Evolutionary conservation across 2,329 filamentous ascomycete species (phyloP), one percentile per base, ranked within the genome.

Genomic region (Mollisiaceae sp.): DNA sequence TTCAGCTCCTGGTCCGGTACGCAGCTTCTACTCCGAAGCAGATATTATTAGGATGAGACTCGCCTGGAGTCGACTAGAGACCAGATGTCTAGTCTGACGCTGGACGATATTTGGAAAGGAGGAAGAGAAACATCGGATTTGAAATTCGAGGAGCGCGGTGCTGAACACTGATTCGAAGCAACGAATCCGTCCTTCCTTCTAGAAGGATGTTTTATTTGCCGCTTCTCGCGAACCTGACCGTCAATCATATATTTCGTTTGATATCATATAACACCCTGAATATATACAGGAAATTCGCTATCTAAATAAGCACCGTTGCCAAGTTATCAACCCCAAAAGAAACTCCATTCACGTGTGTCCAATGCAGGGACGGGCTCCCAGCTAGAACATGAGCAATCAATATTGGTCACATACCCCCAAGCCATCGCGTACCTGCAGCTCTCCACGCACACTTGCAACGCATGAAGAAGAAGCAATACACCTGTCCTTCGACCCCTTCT

Each of bases 1-100:
- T 68, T 68, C 66, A 66, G 24, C 64, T 60, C 22, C 57, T n/a
- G 52, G 32, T 56, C 52, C 35, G 27, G 24, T 36, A 60, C 41
- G 58, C 20, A 56, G 14, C 18, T 57, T 36, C 61, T 59, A 41
- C 15, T 50, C 41, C 38, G 52, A 57, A 39, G 35, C 35, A 38
- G 55, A 57, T 57, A 57, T 57, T 39, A 39, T 57, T 57, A 57
- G 55, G 55, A 36, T 57, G 55, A 57, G 55, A 57, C 55, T 57
- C 50, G 50, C 50, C 24, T 54, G 27, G 50, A 15, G 14, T 54
- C 50, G 50, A 54, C 50, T 54, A 35, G 45, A 54, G 50, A 54
- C 24, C 24, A 54, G 50, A 27, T 54, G 50, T 54, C 50, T 12
- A 35, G 6, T 20, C 11, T 50, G 45, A 27, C 22, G 22, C 45